These are phyloP conservation scores for Grosmannia penicillata DNA, from an alignment of 2,329 filamentous ascomycete genomes.

Conservation along the genomic window DNA sequence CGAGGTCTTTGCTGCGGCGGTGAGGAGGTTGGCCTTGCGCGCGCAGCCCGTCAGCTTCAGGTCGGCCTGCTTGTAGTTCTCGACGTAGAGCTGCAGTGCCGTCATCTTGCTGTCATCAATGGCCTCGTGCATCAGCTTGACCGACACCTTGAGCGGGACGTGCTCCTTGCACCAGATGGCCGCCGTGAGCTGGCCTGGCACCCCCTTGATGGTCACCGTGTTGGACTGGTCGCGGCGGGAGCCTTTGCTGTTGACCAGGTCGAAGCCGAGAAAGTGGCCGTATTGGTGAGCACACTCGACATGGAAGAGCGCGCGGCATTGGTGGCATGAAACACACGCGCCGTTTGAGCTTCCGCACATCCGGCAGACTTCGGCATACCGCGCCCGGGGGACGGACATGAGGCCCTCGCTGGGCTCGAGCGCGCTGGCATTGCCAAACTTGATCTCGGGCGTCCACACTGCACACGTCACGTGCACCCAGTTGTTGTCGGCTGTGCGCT, in stretches of 20 bases:
- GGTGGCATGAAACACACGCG: constrained; percentile 73
- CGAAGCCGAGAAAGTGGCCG: constrained; percentile 76
- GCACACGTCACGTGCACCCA: constrained; percentile 96
- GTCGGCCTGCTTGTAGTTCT: constrained; percentile 90
- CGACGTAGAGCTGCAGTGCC: constrained; percentile 73
- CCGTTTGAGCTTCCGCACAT: constrained; percentile 61
- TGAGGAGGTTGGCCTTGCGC: constrained; percentile 73
- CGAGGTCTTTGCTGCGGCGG: constrained; percentile 43
- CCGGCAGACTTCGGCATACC: constrained; percentile 69
- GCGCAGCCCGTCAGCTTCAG: constrained; percentile 80
- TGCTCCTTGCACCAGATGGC: constrained; percentile 89
- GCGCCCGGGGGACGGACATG: constrained; percentile 57
- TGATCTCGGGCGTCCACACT: constrained; percentile 81
- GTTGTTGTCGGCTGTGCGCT: constrained; percentile 90
- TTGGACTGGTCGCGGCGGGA: constrained; percentile 69
- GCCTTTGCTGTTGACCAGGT: constrained; percentile 78
- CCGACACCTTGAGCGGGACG: constrained; percentile 49
- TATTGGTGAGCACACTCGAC: constrained; percentile 80
- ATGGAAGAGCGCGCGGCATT: constrained; percentile 60
- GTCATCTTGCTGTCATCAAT: constrained; percentile 59
- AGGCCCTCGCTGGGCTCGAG: constrained; percentile 84
- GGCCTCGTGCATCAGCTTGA: constrained; percentile 67
- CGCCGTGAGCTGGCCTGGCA: constrained; percentile 72
- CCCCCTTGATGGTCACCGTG: constrained; percentile 66
- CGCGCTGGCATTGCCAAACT: constrained; percentile 72